phyloP scores from a whole-genome alignment of 2,329 filamentous ascomycete genomes.

The Colletotrichum acutatum region DNA sequence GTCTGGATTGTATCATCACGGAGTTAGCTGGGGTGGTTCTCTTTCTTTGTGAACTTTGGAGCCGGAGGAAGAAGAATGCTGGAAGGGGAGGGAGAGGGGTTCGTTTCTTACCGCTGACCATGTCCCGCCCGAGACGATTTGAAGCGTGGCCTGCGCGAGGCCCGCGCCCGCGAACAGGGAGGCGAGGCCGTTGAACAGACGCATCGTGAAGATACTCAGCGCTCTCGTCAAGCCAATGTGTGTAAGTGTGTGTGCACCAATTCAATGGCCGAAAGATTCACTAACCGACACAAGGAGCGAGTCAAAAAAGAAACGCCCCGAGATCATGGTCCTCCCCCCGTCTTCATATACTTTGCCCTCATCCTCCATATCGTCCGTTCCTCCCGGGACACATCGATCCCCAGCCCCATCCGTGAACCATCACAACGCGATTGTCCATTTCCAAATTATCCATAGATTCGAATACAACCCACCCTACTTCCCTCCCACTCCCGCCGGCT shows the following conservation, averaged over 20 bases:
- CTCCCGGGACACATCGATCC: not conserved
- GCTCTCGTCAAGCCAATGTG: not conserved
- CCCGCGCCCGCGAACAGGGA: slow-evolving; percentile 15
- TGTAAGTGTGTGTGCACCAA: not conserved
- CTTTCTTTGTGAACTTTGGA: not conserved
- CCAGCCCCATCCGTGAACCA: not conserved
- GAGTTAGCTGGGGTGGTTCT: not conserved
- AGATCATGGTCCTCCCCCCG: not conserved
- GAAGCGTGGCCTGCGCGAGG: slow-evolving; percentile 39
- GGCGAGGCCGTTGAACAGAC: slow-evolving; percentile 11
- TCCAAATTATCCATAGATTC: not conserved
- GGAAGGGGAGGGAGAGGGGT: not conserved
- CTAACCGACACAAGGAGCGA: not conserved
- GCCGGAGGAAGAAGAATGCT: not conserved
- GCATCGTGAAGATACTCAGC: slow-evolving; percentile 13
- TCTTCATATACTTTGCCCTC: not conserved
- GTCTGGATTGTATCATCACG: slow-evolving; percentile 40
- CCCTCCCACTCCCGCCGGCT: not conserved
- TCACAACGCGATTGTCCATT: not conserved
- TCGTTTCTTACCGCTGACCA: slow-evolving; percentile 54
- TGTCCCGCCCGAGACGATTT: slow-evolving; percentile 56
- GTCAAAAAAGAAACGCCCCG: not conserved
- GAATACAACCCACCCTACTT: not conserved
- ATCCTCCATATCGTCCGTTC: not conserved
- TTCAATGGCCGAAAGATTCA: not conserved